Evolutionary conservation across 352 stramenopile genomes (phyloP), one percentile per base, ranked within the genome.

Genomic region (Phytophthora kernoviae): DNA sequence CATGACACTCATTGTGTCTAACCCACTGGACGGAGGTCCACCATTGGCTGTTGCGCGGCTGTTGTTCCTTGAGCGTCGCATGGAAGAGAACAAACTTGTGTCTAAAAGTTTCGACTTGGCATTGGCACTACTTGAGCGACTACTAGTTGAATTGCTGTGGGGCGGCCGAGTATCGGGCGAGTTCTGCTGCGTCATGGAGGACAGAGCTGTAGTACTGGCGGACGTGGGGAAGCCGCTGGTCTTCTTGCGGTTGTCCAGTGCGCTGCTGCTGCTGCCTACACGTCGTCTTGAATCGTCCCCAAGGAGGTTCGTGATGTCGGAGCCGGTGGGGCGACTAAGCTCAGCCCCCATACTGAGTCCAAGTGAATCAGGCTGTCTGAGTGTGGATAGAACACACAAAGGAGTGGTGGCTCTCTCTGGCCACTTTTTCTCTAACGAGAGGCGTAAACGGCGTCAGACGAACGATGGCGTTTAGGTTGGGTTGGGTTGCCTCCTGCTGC

Each of bases 241-340:
- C 51, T 77, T 62, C 48, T 75, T 68, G 65, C 58, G 69, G 46
- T 54, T 60, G 58, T 87, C 81, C 42, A 93, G 64, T 48, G 79
- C 65, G 51, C 79, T 75, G 51, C 79, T 75, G 62, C 77, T 90
- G 57, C 79, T 91, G 48, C 78, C 84, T 21, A 90, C 80, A 63
- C 84, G 84, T 15, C 84, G 81, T 58, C 87, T 63, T 10, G 37
- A 67, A 52, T 71, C 65, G 47, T 70, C 77, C 2, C 68, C 62
- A 33, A 54, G 39, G 44, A 67, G 44, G 51, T 74, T 64, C 18
- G 68, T 73, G 34, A 72, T 68, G 50, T 75, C 67, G 17, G 43
- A 57, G 21, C 57, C 58, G 5, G 54, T 41, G 24, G 56, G 67
- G 37, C 85, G 85, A 61, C 84, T 93, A 48, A 90, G 59, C 53